A percentile compares a stretch with the other conserved stretches of the same genome.
These are phyloP conservation scores for Eustoma russellianum DNA, from an alignment of 257 asterid species.

Conservation along the genomic window DNA sequence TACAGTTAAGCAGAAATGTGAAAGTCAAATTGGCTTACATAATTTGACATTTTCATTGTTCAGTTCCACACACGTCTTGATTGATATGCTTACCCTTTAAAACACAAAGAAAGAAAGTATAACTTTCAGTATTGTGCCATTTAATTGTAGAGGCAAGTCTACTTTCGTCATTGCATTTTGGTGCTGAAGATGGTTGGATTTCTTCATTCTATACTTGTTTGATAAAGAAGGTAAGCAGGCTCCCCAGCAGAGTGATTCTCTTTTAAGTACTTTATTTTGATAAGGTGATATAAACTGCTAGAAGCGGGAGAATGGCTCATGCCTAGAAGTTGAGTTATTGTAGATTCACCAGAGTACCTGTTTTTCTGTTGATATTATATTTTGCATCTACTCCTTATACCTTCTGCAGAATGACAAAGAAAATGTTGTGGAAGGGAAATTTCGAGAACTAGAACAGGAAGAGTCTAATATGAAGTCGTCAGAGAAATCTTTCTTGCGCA, in stretches of 20 bases:
- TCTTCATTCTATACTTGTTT: conserved; percentile 91
- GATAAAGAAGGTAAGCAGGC: conserved; percentile 65
- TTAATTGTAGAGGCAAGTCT: conserved; percentile 58
- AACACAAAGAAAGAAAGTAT: neutral
- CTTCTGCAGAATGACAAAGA: conserved; percentile 76
- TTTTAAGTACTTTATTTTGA: neutral
- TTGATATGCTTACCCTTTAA: neutral
- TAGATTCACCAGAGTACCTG: conserved; percentile 1
- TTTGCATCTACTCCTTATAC: conserved; percentile 12
- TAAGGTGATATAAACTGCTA: neutral
- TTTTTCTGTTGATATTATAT: conserved; percentile 6
- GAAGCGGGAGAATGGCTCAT: no score
- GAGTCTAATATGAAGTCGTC: conserved; percentile 32
- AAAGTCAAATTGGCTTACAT: no score
- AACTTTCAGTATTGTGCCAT: conserved; percentile 3
- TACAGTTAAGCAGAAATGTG: no score
- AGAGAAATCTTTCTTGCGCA: conserved; percentile 51
- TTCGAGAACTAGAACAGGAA: conserved; percentile 79
- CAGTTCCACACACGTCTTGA: neutral
- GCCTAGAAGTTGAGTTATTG: no score
- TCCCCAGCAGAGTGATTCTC: conserved; percentile 1
- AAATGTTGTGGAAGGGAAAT: conserved; percentile 71
- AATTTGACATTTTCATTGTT: neutral
- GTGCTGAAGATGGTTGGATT: conserved; percentile 92
- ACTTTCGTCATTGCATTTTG: conserved; percentile 60